Evolutionary conservation across 2,329 filamentous ascomycete species (phyloP).

Genomic region (Aureobasidium melanogenum): DNA sequence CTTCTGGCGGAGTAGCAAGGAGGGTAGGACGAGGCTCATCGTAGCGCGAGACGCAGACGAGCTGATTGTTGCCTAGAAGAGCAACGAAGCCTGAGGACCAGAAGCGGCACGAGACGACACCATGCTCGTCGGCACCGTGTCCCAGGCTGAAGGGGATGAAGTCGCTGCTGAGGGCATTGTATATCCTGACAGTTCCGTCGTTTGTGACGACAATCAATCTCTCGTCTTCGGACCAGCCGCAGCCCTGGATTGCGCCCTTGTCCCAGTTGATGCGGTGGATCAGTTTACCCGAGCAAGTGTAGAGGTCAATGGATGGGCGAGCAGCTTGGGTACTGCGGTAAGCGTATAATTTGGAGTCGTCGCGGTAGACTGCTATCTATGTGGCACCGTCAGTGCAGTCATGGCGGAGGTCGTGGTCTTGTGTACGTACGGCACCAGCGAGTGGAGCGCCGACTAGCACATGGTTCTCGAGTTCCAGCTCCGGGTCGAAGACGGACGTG

Average conservation of each 20-base stretch:
- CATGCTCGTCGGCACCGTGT: slow-evolving; percentile 76
- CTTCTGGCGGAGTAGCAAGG: slow-evolving; percentile 67
- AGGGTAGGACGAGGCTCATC: slow-evolving; percentile 80
- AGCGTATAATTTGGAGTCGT: slow-evolving; percentile 74
- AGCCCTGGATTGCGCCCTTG: slow-evolving; percentile 72
- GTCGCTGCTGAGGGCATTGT: slow-evolving; percentile 84
- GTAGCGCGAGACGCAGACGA: slow-evolving; percentile 83
- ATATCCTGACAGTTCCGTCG: slow-evolving; percentile 85
- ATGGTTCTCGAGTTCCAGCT: slow-evolving; percentile 92
- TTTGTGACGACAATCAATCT: slow-evolving; percentile 78
- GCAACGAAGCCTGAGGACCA: slow-evolving; percentile 91
- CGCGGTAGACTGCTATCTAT: slow-evolving; percentile 73
- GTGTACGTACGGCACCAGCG: slow-evolving; percentile 76
- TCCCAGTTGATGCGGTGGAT: slow-evolving; percentile 85
- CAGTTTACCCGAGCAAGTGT: slow-evolving; percentile 84
- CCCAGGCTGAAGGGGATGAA: slow-evolving; percentile 92
- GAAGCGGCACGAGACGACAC: slow-evolving; percentile 83
- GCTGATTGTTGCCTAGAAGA: slow-evolving; percentile 74
- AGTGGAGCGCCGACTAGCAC: slow-evolving; percentile 85
- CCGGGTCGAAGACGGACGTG: slow-evolving; percentile 83
- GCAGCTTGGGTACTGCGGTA: slow-evolving; percentile 62
- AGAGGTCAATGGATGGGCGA: slow-evolving; percentile 85
- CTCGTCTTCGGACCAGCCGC: slow-evolving; percentile 97
- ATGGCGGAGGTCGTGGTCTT: not conserved
- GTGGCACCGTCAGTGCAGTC: slow-evolving; percentile 16